These are phyloP conservation scores for Aureobasidium sp. DNA, from an alignment of 2,329 filamentous ascomycete genomes.

Conservation along the genomic window DNA sequence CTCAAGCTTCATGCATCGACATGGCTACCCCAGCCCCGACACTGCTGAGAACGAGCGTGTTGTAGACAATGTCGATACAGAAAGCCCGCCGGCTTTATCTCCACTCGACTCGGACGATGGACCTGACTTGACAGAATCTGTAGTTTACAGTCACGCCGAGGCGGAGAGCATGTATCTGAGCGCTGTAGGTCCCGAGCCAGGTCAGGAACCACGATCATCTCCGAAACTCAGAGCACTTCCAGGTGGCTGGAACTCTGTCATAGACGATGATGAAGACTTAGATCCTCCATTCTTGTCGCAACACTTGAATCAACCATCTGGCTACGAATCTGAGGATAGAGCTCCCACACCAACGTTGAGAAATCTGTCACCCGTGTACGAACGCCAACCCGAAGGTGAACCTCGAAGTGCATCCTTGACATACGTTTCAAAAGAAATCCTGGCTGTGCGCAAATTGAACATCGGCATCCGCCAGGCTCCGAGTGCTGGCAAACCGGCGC, in stretches of 20 bases:
- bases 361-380: not conserved
- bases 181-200: slow-evolving; percentile 35
- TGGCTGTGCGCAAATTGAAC: not conserved
- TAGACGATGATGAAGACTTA: not conserved
- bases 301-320: not conserved
- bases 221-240: not conserved
- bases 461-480: not conserved
- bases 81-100: not conserved
- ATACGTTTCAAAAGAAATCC: not conserved
- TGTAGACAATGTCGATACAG: too few species aligned
- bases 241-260: slow-evolving; percentile 6
- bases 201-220: not conserved
- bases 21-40: not conserved
- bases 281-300: slow-evolving; percentile 10
- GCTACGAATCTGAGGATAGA: slow-evolving; percentile 2
- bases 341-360: slow-evolving; percentile 1
- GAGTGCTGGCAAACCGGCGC: not conserved
- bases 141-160: slow-evolving; percentile 68
- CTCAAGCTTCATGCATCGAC: not conserved
- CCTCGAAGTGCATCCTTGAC: slow-evolving; percentile 4
- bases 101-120: not conserved
- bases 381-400: not conserved
- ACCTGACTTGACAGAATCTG: slow-evolving; percentile 42
- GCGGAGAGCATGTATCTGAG: slow-evolving; percentile 85
- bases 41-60: not conserved